These are phyloP conservation scores for Quercus robur DNA, from an alignment of 306 rosid species.

Conservation along the genomic window DNA sequence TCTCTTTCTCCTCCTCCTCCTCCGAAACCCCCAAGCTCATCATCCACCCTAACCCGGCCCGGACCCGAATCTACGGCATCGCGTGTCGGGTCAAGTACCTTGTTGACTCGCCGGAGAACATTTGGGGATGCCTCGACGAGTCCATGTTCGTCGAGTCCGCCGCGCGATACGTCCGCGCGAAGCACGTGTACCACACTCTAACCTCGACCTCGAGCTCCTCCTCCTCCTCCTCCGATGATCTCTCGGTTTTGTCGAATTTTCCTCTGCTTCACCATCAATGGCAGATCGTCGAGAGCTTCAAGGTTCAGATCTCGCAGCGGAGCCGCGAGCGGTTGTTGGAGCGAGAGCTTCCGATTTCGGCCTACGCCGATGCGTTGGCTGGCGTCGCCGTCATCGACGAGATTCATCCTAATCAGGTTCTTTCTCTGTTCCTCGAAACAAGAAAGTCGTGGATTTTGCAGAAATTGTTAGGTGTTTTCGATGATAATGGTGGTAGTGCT, in stretches of 20 bases:
- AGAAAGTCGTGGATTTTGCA: constrained; percentile 80
- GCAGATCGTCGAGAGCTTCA: constrained; percentile 97
- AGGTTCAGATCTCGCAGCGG: constrained; percentile 90
- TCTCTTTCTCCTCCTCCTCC: constrained; percentile 43
- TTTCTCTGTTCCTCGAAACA: constrained; percentile 69
- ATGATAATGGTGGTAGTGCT: constrained; percentile 19
- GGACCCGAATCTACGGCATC: constrained; percentile 57
- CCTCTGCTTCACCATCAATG: constrained; percentile 94
- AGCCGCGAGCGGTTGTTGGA: constrained; percentile 77
- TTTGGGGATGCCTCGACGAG: constrained; percentile 97
- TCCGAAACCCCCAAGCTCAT: constrained; percentile 12
- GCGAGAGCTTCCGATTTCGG: constrained; percentile 52
- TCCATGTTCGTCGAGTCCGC: constrained; percentile 94
- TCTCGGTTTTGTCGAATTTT: constrained; percentile 59
- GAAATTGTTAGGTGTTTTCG: constrained; percentile 43
- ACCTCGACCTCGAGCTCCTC: background rate
- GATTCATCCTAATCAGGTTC: constrained; percentile 58
- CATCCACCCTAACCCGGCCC: constrained; percentile 28
- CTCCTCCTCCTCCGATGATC: constrained; percentile 8
- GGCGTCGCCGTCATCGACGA: constrained; percentile 81
- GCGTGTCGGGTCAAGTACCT: constrained; percentile 95
- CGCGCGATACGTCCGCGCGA: constrained; percentile 73
- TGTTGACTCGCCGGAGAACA: constrained; percentile 88
- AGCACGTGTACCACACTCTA: constrained; percentile 55
- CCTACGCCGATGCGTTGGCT: constrained; percentile 85